Percentiles rank a stretch among this genome's conserved stretches.
phyloP scores from a whole-genome alignment of 2,329 filamentous ascomycete species.

The Akanthomyces dipterigenus region DNA sequence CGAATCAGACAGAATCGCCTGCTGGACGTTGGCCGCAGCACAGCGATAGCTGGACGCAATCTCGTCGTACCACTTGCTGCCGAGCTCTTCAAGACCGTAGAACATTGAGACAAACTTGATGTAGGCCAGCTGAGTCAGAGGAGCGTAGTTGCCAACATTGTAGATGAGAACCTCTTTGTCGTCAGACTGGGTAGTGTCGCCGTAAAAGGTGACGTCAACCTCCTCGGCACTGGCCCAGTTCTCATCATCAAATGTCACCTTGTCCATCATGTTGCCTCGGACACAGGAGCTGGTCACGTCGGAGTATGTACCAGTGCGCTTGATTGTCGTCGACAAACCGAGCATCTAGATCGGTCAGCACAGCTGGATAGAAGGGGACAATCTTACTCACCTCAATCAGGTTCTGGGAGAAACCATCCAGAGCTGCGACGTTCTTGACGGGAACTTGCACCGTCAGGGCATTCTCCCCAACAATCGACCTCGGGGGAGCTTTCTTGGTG shows the following conservation, averaged over 20 bases:
- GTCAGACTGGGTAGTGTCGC: background rate
- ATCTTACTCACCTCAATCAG: conserved; percentile 4
- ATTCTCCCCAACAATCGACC: conserved; percentile 2
- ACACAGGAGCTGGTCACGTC: conserved; percentile 12
- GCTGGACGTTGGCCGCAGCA: conserved; percentile 8
- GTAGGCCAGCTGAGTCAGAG: conserved; percentile 10
- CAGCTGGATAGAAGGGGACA: too few species aligned
- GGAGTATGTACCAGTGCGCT: conserved; percentile 3
- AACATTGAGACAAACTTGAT: conserved; percentile 14
- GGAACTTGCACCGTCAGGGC: conserved; percentile 10
- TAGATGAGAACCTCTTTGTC: conserved; percentile 10
- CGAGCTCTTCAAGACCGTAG: conserved; percentile 8
- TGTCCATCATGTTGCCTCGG: conserved; percentile 12
- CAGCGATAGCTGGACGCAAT: conserved; percentile 9
- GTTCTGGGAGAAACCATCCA: conserved; percentile 10
- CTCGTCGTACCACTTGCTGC: background rate
- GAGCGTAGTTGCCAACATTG: conserved; percentile 4
- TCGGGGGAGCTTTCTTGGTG: conserved; percentile 9
- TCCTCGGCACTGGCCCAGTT: conserved; percentile 7
- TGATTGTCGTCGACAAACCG: conserved; percentile 3
- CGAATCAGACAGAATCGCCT: background rate
- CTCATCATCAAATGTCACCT: conserved; percentile 5
- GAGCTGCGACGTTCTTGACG: conserved; percentile 8
- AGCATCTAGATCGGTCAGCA: conserved; percentile 4
- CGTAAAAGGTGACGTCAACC: conserved; percentile 12